Evolutionary conservation across 495 filamentous ascomycete species (phyloP).

Genomic region (Lindgomyces ingoldianus): DNA sequence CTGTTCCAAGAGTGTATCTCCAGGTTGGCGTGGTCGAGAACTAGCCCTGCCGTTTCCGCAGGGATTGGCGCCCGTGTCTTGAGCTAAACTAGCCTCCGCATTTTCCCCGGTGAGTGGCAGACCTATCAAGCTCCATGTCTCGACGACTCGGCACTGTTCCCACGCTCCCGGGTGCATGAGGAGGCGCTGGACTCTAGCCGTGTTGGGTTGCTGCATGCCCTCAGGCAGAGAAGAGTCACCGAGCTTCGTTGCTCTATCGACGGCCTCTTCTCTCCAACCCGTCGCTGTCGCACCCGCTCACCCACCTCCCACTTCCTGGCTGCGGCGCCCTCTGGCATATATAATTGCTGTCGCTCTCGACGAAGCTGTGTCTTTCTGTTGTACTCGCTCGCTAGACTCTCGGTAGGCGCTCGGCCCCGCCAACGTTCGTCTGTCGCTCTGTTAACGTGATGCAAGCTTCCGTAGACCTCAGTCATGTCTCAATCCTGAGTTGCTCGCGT

Average conservation of each 20-base stretch:
- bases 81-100: slow-evolving; percentile 20
- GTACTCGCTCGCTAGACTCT: slow-evolving; percentile 1
- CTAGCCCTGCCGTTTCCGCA: slow-evolving; percentile 10
- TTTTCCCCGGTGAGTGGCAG: slow-evolving; percentile 13
- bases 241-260: slow-evolving; percentile 14
- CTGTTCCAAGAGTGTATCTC: background rate
- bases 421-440: background rate
- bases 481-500: slow-evolving; percentile 13
- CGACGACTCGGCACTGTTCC: background rate
- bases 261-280: slow-evolving; percentile 20
- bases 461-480: slow-evolving; percentile 22
- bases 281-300: slow-evolving; percentile 2
- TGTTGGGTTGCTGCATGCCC: background rate
- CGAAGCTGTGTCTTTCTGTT: background rate
- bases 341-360: slow-evolving; percentile 16
- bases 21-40: slow-evolving; percentile 3
- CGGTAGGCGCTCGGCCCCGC: slow-evolving; percentile 24
- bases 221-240: slow-evolving; percentile 30
- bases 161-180: slow-evolving; percentile 12
- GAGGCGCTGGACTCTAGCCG: background rate
- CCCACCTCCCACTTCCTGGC: background rate
- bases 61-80: slow-evolving; percentile 8
- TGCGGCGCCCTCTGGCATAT: background rate
- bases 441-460: slow-evolving; percentile 22
- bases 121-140: background rate